Conservation (phyloP, 305 asterid species). For the Petunia hybrid region DNA sequence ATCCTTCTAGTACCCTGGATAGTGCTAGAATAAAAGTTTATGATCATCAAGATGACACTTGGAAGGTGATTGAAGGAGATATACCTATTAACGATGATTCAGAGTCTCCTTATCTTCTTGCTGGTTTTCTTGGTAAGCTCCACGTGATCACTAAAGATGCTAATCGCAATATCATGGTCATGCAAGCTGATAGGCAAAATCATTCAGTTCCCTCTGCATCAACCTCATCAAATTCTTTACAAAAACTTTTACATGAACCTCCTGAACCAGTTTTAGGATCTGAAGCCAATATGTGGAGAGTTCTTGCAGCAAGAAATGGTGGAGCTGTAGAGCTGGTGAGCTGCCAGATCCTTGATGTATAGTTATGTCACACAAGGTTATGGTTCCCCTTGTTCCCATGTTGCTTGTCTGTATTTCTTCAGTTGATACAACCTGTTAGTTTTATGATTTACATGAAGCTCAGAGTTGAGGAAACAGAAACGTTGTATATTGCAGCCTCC, state of each 20-base stretch:
- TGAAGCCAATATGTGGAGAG: slow-evolving; percentile 40
- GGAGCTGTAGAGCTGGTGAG: slow-evolving; percentile 74
- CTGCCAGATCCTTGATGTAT: slow-evolving; percentile 77
- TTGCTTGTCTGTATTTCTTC: slow-evolving; percentile 25
- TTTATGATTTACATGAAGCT: slow-evolving; percentile 28
- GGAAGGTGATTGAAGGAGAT: slow-evolving; percentile 84
- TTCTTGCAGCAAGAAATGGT: slow-evolving; percentile 49
- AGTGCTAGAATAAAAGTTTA: slow-evolving; percentile 83
- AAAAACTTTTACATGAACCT: slow-evolving; percentile 49
- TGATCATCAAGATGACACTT: slow-evolving; percentile 72
- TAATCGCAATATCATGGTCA: slow-evolving; percentile 61
- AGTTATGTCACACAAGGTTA: slow-evolving; percentile 35
- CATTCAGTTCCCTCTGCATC: slow-evolving; percentile 49
- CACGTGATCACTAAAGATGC: slow-evolving; percentile 79
- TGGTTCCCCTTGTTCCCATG: slow-evolving; percentile 19
- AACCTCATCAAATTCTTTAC: slow-evolving; percentile 45
- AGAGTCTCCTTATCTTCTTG: slow-evolving; percentile 79
- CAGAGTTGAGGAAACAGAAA: background rate
- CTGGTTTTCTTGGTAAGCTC: slow-evolving; percentile 81
- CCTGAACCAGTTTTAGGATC: slow-evolving; percentile 47
- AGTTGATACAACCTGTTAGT: slow-evolving; percentile 30
- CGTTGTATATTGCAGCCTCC: slow-evolving; percentile 22
- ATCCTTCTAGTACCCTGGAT: slow-evolving; percentile 74
- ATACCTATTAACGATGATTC: slow-evolving; percentile 70
- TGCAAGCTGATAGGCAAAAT: slow-evolving; percentile 69